Evolutionary conservation across 2,329 filamentous ascomycete genomes (phyloP).

Genomic region (Allantophomopsis lycopodina): DNA sequence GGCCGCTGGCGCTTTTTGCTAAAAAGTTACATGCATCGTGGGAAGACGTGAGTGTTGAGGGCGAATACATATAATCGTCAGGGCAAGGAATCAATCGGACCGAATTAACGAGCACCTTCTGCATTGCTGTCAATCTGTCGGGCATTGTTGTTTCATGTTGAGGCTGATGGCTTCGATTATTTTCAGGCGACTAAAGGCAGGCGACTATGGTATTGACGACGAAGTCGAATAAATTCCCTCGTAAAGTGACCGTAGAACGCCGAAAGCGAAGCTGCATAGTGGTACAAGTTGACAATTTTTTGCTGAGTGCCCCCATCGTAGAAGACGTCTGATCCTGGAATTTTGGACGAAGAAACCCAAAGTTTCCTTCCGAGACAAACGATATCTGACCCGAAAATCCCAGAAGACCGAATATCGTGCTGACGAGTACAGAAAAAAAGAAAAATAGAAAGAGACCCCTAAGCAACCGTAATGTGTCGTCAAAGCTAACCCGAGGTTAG

Average conservation of each 20-base stretch:
- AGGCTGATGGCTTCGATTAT: constrained; percentile 16
- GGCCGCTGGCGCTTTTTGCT: no score
- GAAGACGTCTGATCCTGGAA: constrained; percentile 18
- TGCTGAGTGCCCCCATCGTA: constrained; percentile 18
- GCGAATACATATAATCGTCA: not conserved
- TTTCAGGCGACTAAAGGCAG: constrained; percentile 18
- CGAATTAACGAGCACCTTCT: constrained; percentile 1
- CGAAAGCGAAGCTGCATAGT: constrained; percentile 20
- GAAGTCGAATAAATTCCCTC: constrained; percentile 15
- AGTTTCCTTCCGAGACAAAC: constrained; percentile 10
- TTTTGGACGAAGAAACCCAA: constrained; percentile 10
- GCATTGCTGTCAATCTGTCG: constrained; percentile 2
- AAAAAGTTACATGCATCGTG: no score
- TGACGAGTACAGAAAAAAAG: constrained; percentile 13
- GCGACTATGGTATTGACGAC: constrained; percentile 5
- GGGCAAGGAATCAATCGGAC: not conserved
- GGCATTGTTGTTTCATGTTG: constrained; percentile 6
- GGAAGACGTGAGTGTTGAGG: no score
- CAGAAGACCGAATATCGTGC: constrained; percentile 18
- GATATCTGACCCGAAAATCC: constrained; percentile 12
- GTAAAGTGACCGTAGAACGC: constrained; percentile 14
- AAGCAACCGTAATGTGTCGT: no score
- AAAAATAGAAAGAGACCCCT: constrained; percentile 8
- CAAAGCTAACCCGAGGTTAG: constrained; percentile 19
- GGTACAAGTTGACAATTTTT: constrained; percentile 20